Percentiles rank a stretch among this genome's conserved stretches.
phyloP scores from a whole-genome alignment of 1,284 basidiomycete genomes.

The Irpex lacteus region DNA sequence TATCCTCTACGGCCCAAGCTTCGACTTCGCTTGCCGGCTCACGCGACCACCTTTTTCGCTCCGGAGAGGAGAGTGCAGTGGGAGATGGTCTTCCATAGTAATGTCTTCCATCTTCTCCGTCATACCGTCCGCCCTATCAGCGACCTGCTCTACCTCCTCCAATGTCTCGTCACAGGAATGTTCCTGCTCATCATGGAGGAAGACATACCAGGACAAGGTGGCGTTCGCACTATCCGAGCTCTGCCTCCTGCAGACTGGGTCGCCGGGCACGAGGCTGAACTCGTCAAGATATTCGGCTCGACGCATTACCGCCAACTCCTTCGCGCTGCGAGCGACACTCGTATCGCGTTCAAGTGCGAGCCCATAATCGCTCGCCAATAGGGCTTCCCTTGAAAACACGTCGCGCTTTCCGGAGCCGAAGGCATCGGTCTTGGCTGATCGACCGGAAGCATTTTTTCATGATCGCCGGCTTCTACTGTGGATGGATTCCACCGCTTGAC shows the following conservation, averaged over 20 bases:
- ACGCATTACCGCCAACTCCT: constrained; percentile 68
- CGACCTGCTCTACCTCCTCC: constrained; percentile 73
- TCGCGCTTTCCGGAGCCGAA: constrained; percentile 2
- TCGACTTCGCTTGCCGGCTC: constrained; percentile 66
- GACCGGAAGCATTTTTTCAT: constrained; percentile 7
- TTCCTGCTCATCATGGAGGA: constrained; percentile 76
- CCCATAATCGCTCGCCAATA: constrained; percentile 18
- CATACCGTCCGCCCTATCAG: constrained; percentile 74
- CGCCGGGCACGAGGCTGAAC: constrained; percentile 57
- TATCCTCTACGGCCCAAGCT: constrained; percentile 73
- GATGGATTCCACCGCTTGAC: constrained; percentile 6
- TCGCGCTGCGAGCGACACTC: constrained; percentile 66
- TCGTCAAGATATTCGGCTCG: constrained; percentile 70
- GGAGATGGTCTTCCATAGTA: constrained; percentile 85
- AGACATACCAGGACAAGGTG: constrained; percentile 53
- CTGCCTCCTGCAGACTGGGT: constrained; percentile 76
- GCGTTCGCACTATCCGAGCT: constrained; percentile 71
- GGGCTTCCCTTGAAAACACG: constrained; percentile 7
- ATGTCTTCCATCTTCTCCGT: constrained; percentile 74
- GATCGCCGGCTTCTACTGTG: constrained; percentile 4
- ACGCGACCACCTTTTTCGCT: constrained; percentile 80
- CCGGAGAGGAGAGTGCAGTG: constrained; percentile 79
- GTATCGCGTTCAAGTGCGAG: constrained; percentile 71
- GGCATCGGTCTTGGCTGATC: constrained; percentile 8
- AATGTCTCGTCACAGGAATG: constrained; percentile 78